Evolutionary conservation across 2,329 filamentous ascomycete species (phyloP), one percentile per base, ranked within the genome.

Genomic region (Clonostachys byssicola): DNA sequence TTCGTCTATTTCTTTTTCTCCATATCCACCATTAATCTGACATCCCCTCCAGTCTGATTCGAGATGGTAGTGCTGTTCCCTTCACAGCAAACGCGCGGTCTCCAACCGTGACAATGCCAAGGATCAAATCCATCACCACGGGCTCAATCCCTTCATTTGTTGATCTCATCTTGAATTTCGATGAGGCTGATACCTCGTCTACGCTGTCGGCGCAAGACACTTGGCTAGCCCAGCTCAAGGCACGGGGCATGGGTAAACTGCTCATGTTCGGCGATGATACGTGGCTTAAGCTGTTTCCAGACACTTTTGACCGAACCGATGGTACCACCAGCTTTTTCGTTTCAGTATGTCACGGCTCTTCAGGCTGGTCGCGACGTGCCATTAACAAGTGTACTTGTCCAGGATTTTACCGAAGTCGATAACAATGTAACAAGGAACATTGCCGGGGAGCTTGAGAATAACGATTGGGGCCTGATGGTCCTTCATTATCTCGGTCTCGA

Each of bases 281-380:
- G 17, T 99, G 94, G 95, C 73, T 99, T 56, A 97, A 96, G 71
- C 76, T 99, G 13, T 99, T 99, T 58, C 94, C 94, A 1, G 83
- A 80, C 14, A 90, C 87, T 43, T 99, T 99, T 70, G 83, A 86
- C 56, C 84, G 92, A 39, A 77, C 84, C 44, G 95, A 99, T 66
- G 94, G 95, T 43, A 99, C 94, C 3, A 91, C 91, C 48, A 97
- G 92, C 70, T 99, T 99, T 67, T 99, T 97, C 67, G 94, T 99
- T 57, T 91, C 94, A 66, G 90, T 95, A 66, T 75, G 86, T 81
- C 14, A n/a, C 16, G 40, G 20, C 39, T 9, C 12, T 36, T 12
- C n/a, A 40, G 38, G 9, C 46, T 43, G 12, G 12, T 35, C 17
- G 35, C 36, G 8, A 3, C 17, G 18, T 12, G 5, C 14, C 43